These are phyloP conservation scores for Chiua sp. DNA, from an alignment of 1,284 basidiomycete genomes.

Conservation along the genomic window DNA sequence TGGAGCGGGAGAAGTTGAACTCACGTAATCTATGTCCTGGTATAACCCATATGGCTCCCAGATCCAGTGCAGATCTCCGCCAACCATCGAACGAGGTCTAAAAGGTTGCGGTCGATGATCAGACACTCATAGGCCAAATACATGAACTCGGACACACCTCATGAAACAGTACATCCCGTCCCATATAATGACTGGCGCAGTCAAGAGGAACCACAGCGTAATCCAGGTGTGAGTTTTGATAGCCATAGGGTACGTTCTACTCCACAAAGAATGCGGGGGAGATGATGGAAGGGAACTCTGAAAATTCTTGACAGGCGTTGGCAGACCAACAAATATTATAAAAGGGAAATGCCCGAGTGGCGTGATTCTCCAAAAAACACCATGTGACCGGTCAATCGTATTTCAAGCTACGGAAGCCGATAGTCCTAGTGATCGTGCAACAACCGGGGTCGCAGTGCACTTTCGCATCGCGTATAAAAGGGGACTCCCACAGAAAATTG, in stretches of 20 bases:
- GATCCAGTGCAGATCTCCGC: conserved; percentile 88
- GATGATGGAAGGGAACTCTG: neutral
- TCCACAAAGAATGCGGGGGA: neutral
- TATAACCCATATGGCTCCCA: conserved; percentile 86
- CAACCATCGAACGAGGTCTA: conserved; percentile 69
- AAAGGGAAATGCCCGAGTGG: neutral
- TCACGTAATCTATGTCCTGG: conserved; percentile 70
- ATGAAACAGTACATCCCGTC: conserved; percentile 78
- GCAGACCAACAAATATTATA: neutral
- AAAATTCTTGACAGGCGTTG: neutral
- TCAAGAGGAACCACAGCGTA: conserved; percentile 71
- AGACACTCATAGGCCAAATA: neutral
- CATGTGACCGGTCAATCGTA: neutral
- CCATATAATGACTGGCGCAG: conserved; percentile 62
- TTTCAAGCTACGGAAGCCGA: too few species aligned
- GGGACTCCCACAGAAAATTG: too few species aligned
- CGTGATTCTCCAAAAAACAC: neutral
- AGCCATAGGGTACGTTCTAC: conserved; percentile 43
- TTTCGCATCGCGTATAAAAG: too few species aligned
- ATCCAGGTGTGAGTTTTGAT: conserved; percentile 64
- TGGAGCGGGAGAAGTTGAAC: conserved; percentile 16
- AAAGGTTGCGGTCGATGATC: neutral
- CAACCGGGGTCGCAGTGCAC: too few species aligned
- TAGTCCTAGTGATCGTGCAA: too few species aligned
- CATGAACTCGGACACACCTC: conserved; percentile 47